These are phyloP conservation scores for Poronia punctata DNA, from an alignment of 495 filamentous ascomycete species.

Conservation along the genomic window DNA sequence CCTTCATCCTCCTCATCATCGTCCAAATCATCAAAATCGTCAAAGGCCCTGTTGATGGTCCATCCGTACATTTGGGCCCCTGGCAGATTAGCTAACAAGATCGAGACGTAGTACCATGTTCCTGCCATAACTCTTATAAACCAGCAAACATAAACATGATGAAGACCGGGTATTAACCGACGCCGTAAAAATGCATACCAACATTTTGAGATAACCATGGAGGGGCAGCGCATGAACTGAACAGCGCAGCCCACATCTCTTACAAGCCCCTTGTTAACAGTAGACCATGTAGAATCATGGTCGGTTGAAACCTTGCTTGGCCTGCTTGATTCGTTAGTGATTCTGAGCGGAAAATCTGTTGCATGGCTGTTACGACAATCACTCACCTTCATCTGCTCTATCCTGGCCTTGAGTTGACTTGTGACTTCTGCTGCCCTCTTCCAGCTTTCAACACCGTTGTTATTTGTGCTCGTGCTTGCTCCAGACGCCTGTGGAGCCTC, in stretches of 20 bases:
- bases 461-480: slow-evolving; percentile 31
- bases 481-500: slow-evolving; percentile 20
- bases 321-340: slow-evolving; percentile 7
- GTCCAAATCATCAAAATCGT: no score
- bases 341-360: not conserved
- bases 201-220: not conserved
- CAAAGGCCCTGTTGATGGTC: no score
- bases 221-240: slow-evolving; percentile 5
- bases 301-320: slow-evolving; percentile 28
- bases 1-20: no score
- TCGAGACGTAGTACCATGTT: not conserved
- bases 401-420: slow-evolving; percentile 90
- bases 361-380: not conserved
- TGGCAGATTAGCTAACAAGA: not conserved
- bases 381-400: slow-evolving; percentile 67
- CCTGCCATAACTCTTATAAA: not conserved
- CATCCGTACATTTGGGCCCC: not conserved
- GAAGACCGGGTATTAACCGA: slow-evolving; percentile 22
- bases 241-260: slow-evolving; percentile 12
- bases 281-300: slow-evolving; percentile 10
- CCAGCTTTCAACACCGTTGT: slow-evolving; percentile 82
- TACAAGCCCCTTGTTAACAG: slow-evolving; percentile 8
- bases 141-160: slow-evolving; percentile 1
- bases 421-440: slow-evolving; percentile 98
- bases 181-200: slow-evolving; percentile 22